These are phyloP conservation scores for Martiniozyma asiatica DNA, from an alignment of 1,139 yeast genomes.

Conservation along the genomic window DNA sequence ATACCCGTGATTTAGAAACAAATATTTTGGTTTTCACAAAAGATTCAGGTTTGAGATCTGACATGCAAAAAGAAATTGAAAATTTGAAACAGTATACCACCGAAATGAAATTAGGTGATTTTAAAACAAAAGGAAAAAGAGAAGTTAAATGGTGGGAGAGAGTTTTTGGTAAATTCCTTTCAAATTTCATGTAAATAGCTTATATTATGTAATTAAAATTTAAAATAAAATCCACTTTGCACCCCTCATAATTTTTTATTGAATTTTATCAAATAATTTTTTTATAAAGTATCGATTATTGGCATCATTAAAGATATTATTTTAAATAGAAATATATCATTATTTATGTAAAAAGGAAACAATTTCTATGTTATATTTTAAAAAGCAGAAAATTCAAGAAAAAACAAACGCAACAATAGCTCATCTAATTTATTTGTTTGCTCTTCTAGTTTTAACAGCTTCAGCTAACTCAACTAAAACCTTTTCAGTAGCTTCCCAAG, in stretches of 20 bases:
- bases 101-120: constrained; percentile 40
- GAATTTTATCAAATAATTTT: too few relatives aligned
- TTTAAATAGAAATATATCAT: background rate
- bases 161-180: background rate
- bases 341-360: background rate
- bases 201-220: constrained; percentile 1
- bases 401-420: too few relatives aligned
- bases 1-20: constrained; percentile 76
- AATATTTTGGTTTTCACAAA: constrained; percentile 71
- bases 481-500: constrained; percentile 71
- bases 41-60: constrained; percentile 43
- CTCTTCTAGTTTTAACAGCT: constrained; percentile 72
- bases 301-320: too few relatives aligned
- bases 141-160: background rate
- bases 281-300: too few relatives aligned
- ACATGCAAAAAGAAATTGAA: constrained; percentile 53
- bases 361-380: too few relatives aligned
- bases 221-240: background rate
- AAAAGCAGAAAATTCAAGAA: too few relatives aligned
- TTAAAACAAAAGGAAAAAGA: constrained; percentile 47
- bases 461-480: constrained; percentile 63
- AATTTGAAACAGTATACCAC: constrained; percentile 44
- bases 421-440: too few relatives aligned
- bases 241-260: too few relatives aligned
- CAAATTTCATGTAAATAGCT: background rate